Percentiles rank a stretch among this genome's conserved stretches.
Conservation (phyloP, 23 red algal genomes). For the Cyanidioschyzon merolae region DNA sequence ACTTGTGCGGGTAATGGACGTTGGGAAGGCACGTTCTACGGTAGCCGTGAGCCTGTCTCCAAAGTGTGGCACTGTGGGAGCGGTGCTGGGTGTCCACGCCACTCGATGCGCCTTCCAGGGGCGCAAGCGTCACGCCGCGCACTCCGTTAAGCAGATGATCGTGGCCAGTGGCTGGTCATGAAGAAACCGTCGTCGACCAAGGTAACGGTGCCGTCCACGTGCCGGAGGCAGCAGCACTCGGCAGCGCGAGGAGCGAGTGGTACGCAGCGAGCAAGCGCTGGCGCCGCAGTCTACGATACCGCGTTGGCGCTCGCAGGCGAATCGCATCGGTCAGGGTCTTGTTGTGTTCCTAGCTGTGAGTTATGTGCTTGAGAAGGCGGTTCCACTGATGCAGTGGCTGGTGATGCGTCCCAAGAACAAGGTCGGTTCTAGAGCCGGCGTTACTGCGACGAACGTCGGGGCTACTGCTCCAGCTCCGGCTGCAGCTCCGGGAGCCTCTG, state of each 20-base stretch:
- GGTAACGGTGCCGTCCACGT: not conserved
- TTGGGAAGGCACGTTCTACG: too few species aligned
- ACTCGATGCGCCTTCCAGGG: too few species aligned
- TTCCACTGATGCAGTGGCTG: not conserved
- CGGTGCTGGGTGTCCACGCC: too few species aligned
- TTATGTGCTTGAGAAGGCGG: slow-evolving; percentile 12
- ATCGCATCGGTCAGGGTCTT: not conserved
- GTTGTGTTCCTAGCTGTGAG: not conserved
- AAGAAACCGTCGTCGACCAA: not conserved
- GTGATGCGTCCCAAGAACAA: not conserved
- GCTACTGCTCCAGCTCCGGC: not conserved
- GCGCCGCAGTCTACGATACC: not conserved
- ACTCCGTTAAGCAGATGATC: too few species aligned
- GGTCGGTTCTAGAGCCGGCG: too few species aligned
- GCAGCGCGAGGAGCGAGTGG: not conserved
- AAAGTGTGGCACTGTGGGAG: too few species aligned
- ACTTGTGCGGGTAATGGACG: too few species aligned
- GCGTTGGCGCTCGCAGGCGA: not conserved
- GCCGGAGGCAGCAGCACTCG: not conserved
- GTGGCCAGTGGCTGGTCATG: too few species aligned
- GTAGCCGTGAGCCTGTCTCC: too few species aligned
- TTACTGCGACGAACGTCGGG: not conserved
- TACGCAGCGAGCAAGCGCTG: not conserved
- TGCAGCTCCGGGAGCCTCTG: not conserved
- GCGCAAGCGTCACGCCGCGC: too few species aligned